A percentile compares a stretch with the other conserved stretches of the same genome.
Evolutionary conservation across 306 rosid genomes (phyloP).

Genomic region (Urtica urens): DNA sequence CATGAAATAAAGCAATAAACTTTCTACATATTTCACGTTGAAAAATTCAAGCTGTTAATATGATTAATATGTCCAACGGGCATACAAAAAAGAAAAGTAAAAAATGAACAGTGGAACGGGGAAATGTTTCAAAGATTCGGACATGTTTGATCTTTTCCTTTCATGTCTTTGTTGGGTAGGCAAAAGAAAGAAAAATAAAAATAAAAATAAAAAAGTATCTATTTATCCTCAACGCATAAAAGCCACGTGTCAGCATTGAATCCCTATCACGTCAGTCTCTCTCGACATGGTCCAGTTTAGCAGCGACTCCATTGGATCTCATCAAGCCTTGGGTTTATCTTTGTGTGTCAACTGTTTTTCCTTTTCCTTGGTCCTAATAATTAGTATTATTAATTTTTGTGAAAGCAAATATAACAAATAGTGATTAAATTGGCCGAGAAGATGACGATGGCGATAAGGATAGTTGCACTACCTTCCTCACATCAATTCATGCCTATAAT

Average conservation of each 20-base stretch:
- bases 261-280: constrained; percentile 11
- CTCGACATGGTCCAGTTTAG: constrained; percentile 13
- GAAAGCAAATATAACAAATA: too few species aligned
- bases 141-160: constrained; percentile 31
- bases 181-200: constrained; percentile 4
- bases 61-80: background rate
- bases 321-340: constrained; percentile 6
- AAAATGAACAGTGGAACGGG: constrained; percentile 11
- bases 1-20: background rate
- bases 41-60: background rate
- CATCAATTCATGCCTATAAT: too few species aligned
- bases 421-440: too few species aligned
- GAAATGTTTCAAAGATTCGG: constrained; percentile 32
- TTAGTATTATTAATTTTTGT: background rate
- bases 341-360: background rate
- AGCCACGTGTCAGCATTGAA: constrained; percentile 9
- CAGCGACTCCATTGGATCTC: constrained; percentile 8
- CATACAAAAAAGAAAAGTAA: background rate
- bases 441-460: too few species aligned
- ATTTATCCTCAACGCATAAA: background rate
- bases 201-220: background rate
- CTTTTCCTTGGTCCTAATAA: background rate
- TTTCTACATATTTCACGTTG: background rate
- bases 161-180: constrained; percentile 12
- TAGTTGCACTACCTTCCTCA: too few species aligned